Base-by-base conservation (phyloP, 2,329 filamentous ascomycete genomes). In the Cylindrodendrum hubeiense region DNA sequence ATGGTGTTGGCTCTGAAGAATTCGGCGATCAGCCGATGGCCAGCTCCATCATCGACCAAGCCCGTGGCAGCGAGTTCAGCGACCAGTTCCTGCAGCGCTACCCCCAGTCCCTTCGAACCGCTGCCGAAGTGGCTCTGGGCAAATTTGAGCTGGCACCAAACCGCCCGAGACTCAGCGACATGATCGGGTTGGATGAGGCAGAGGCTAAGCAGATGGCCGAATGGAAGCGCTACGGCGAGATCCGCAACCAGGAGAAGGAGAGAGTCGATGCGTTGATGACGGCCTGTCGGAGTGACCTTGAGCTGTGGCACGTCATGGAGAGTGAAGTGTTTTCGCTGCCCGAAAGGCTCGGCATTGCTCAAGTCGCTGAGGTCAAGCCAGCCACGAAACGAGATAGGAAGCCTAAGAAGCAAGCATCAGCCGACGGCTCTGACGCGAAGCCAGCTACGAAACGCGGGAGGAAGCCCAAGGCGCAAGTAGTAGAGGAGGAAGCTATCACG, bases 221-320 rank as follows among this genome's bases (percentile, higher is more conserved):
- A 61, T 73, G 76, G 54, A 67, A 65, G 3, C 69, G 63, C 8
- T 75, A 82, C 22, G 81, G 84, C 51, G 72, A 75, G 2, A 74
- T 79, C 28, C 79, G 85, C 10, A 74, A 78, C 10, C 70, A 79
- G 7, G 89, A 91, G 74, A 82, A 84, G 50, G 69, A 74, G 26
- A 81, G 87, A 10, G 83, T 93, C 9, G 85, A 87, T 66, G 67
- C 70, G 6, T 72, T 87, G 41, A 86, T 95, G 80, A 78, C 81
- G 12, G 75, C 72, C 2, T 89, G 89, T 19, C 70, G 80, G 63
- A 87, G 87, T 0, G 92, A 95, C 70, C 79, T 84, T 21, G 87
- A 88, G 54, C 81, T 94, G 10, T 94, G 92, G 91, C 77, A 87
- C 7, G 78, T 91, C 3, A 82, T 95, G 75, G 88, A 93, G 66